These are phyloP conservation scores for Leishmania tarentolae DNA, from an alignment of 208 protist species.

Conservation along the genomic window DNA sequence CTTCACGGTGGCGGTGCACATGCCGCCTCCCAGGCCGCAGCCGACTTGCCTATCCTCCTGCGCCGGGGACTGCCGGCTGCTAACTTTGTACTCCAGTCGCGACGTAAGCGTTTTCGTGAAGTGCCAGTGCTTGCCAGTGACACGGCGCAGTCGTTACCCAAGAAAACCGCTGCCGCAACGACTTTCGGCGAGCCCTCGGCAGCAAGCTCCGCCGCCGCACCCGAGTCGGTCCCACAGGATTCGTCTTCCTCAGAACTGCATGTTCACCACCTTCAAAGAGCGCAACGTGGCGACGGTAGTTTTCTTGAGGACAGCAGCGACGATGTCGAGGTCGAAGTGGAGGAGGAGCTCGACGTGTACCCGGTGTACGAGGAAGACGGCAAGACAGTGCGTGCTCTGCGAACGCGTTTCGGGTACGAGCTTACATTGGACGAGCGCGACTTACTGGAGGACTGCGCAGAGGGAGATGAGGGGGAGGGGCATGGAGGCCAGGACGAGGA, in stretches of 20 bases:
- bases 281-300: background rate
- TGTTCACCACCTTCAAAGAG: background rate
- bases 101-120: constrained; percentile 33
- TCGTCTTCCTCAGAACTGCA: background rate
- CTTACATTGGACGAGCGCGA: constrained; percentile 75
- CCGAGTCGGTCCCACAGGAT: background rate
- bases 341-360: constrained; percentile 27
- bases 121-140: background rate
- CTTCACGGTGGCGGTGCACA: no score
- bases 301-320: background rate
- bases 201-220: no score
- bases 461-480: constrained; percentile 19
- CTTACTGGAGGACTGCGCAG: constrained; percentile 34
- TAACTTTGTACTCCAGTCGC: constrained; percentile 28
- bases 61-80: constrained; percentile 25
- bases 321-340: constrained; percentile 12
- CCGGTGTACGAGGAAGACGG: constrained; percentile 55
- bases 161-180: background rate
- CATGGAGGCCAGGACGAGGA: constrained; percentile 28
- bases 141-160: background rate
- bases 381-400: constrained; percentile 47
- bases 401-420: constrained; percentile 53
- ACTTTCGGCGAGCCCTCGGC: background rate
- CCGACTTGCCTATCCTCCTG: constrained; percentile 19
- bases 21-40: background rate